Evolutionary conservation across 2,329 filamentous ascomycete species (phyloP).

Genomic region (Knoxdaviesia proteae): DNA sequence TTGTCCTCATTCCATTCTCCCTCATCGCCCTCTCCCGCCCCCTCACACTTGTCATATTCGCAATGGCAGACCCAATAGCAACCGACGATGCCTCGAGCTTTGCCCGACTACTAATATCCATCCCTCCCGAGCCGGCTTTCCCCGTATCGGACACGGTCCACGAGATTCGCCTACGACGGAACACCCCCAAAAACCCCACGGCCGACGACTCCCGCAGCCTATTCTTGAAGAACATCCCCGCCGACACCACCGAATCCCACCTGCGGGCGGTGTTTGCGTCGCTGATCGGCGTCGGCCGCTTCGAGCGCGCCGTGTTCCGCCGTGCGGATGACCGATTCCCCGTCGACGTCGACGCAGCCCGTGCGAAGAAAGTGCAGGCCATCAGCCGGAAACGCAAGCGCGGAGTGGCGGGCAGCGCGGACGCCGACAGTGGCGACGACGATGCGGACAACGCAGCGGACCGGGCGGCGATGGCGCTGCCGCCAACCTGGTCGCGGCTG

Average conservation of each 20-base stretch:
- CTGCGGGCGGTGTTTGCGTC: conserved; percentile 55
- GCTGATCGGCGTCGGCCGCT: conserved; percentile 55
- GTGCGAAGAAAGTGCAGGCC: conserved; percentile 17
- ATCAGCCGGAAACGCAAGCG: conserved; percentile 29
- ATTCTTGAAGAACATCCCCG: conserved; percentile 77
- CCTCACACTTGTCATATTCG: too few species aligned
- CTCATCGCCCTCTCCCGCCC: too few species aligned
- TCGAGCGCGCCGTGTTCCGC: conserved; percentile 63
- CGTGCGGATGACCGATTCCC: conserved; percentile 23
- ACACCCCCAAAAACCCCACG: conserved; percentile 59
- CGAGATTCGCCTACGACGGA: conserved; percentile 70
- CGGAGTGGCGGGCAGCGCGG: too few species aligned
- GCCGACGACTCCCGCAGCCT: conserved; percentile 57
- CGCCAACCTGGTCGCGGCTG: conserved; percentile 50
- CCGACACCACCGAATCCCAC: conserved; percentile 60
- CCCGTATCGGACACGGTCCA: conserved; percentile 41
- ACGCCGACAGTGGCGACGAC: not conserved
- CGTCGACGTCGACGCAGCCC: conserved; percentile 14
- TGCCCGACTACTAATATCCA: conserved; percentile 43
- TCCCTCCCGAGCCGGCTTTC: conserved; percentile 42
- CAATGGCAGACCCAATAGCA: too few species aligned
- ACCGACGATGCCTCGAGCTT: conserved; percentile 26
- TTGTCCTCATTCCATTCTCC: too few species aligned
- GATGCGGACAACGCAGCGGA: conserved; percentile 36
- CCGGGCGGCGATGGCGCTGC: conserved; percentile 32